Evolutionary conservation across 2,329 filamentous ascomycete species (phyloP), one percentile per base, ranked within the genome.

Genomic region (Monosporascus sp.): DNA sequence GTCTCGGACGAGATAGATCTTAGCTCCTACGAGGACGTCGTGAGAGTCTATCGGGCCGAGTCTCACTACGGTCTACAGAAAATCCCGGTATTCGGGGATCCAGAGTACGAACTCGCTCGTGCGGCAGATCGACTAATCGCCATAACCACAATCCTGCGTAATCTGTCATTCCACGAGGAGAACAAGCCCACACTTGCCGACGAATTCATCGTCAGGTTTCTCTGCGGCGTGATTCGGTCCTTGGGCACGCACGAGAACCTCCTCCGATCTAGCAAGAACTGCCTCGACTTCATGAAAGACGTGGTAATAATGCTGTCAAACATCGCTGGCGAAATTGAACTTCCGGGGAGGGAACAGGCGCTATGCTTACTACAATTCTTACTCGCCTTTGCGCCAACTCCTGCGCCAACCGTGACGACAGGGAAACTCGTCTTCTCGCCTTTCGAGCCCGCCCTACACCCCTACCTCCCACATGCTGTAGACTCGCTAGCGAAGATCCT

Each of bases 201-300:
- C 52, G 81, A 91, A 50, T 73, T 82, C 6, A 86, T 97, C 19
- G 80, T 97, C 64, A 91, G 89, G 61, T 91, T 97, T 64, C 75
- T 97, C 8, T 91, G 90, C 54, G 86, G 86, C 46, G 83, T 92
- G 4, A 91, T 97, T 58, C 82, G 91, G 55, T 90, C 94, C 60
- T 79, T 97, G 16, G 94, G 93, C 31, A 97, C 92, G 4, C 87
- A 91, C 16, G 91, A 91, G 61, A 90, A 93, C 80, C 80, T 97
- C 31, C 75, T 97, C 43, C 85, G 91, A 40, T 90, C 86, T 3
- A 82, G 94, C 60, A 79, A 82, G 65, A 96, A 97, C 71, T 94
- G 89, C 0, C 76, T 97, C 60, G 94, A 99, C 70, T 93, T 97
- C 64, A 96, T 97, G 90, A 99, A 99, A 73, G 94, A 99, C 69